Evolutionary conservation across 441 rosid species (phyloP).

Genomic region (Eruca vesicaria): DNA sequence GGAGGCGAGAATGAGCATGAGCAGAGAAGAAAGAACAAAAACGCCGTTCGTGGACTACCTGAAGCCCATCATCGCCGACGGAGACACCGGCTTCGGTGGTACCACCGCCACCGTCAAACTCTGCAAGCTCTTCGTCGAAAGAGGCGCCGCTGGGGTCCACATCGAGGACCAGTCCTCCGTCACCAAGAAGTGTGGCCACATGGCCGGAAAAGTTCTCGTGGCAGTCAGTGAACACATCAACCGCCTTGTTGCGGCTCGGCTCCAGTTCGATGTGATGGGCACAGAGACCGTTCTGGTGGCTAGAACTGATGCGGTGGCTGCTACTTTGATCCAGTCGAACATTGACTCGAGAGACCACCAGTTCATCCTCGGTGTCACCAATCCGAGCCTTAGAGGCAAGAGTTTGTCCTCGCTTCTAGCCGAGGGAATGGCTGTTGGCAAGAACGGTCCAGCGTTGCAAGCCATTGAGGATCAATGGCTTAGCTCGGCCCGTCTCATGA

Average conservation of each 20-base stretch:
- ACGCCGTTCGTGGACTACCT: slow-evolving; percentile 79
- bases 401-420: slow-evolving; percentile 61
- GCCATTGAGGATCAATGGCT: slow-evolving; percentile 84
- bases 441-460: slow-evolving; percentile 74
- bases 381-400: slow-evolving; percentile 66
- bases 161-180: slow-evolving; percentile 93
- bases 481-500: slow-evolving; percentile 63
- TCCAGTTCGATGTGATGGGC: slow-evolving; percentile 94
- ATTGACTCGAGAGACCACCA: slow-evolving; percentile 85
- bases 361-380: slow-evolving; percentile 80
- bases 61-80: slow-evolving; percentile 94
- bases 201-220: slow-evolving; percentile 94
- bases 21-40: slow-evolving; percentile 73
- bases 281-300: slow-evolving; percentile 86
- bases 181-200: slow-evolving; percentile 91
- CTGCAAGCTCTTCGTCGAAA: slow-evolving; percentile 88
- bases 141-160: slow-evolving; percentile 92
- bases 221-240: slow-evolving; percentile 85
- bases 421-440: slow-evolving; percentile 71
- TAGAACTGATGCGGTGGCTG: slow-evolving; percentile 81
- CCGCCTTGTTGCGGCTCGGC: slow-evolving; percentile 84
- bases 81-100: slow-evolving; percentile 91
- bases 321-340: slow-evolving; percentile 78
- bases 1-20: slow-evolving; percentile 87
- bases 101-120: slow-evolving; percentile 92